Evolutionary conservation across 768 basidiomycete species (phyloP).

Genomic region (Leccinellum luteum): DNA sequence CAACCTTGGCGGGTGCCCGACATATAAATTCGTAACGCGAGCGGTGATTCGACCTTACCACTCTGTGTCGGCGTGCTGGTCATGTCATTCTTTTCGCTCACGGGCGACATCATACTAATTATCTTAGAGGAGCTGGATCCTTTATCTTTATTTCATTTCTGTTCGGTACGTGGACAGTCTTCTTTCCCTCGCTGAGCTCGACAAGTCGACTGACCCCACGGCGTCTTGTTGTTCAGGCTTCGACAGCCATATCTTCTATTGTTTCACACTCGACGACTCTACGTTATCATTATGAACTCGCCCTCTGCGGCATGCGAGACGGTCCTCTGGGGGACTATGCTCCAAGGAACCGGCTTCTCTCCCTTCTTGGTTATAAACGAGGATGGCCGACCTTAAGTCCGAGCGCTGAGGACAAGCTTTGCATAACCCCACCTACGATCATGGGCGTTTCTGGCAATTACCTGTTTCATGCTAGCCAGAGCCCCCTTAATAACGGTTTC

Average conservation of each 20-base stretch:
- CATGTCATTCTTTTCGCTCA: slow-evolving; percentile 35
- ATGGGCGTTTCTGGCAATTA: slow-evolving; percentile 32
- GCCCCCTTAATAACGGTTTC: slow-evolving; percentile 29
- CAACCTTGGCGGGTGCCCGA: slow-evolving; percentile 22
- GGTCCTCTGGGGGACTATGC: slow-evolving; percentile 20
- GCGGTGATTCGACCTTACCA: slow-evolving; percentile 12
- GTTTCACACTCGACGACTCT: slow-evolving; percentile 25
- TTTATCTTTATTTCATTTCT: slow-evolving; percentile 32
- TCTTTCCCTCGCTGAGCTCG: not conserved
- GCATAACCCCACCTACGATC: slow-evolving; percentile 32
- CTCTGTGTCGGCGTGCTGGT: slow-evolving; percentile 32
- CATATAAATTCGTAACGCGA: slow-evolving; percentile 28
- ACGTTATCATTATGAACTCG: slow-evolving; percentile 34
- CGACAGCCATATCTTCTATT: slow-evolving; percentile 19
- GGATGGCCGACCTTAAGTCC: slow-evolving; percentile 34
- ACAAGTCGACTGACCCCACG: not conserved
- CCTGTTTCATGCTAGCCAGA: slow-evolving; percentile 35
- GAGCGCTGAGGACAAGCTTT: slow-evolving; percentile 30
- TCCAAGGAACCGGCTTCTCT: slow-evolving; percentile 25
- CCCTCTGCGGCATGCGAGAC: slow-evolving; percentile 29
- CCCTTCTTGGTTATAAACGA: slow-evolving; percentile 30
- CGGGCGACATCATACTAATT: slow-evolving; percentile 28
- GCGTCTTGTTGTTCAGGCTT: slow-evolving; percentile 21
- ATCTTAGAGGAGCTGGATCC: slow-evolving; percentile 35
- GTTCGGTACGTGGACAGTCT: slow-evolving; percentile 18